Base-by-base conservation (phyloP, 139 green algal species). In the Pseudopediastrum boryanum region DNA sequence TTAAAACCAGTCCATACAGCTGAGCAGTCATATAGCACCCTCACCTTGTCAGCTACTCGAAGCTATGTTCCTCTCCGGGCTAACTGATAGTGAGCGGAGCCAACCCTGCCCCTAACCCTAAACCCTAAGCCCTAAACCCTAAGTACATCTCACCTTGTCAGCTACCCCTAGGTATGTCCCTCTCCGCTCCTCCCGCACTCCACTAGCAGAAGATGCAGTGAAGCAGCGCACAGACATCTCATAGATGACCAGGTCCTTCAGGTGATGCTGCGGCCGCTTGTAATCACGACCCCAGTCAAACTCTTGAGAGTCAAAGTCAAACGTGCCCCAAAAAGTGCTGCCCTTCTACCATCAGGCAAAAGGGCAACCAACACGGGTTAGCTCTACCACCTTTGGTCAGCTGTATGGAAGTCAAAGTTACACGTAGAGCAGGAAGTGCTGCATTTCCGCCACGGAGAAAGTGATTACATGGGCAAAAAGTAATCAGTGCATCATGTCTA, bases 261-360 rank as follows among this genome's bases (percentile, higher is more conserved):
- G 54, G 44, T 72, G 52, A 4, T 73, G 27, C 33, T 73, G 51
- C 46, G 83, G 90, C 23, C 86, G 77, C 21, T 39, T 8, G 77
- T 94, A 90, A 33, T 84, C 86, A 1, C 63, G 16, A 29, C 92
- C 93, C 94, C 94, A 98, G 84, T 98, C 94, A 86, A 96, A 97
- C 0, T 80, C 58, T 3, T 68, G 31, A 2, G 70, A 59, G 38
- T 88, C 83, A 84, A 98, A 95, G 85, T 96, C 93, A 78, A 89
- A 98, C 1, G 93, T 93, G 48, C 94, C 93, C 36, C 88, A 81
- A 79, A 96, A 98, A 25, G 83, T 33, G 80, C 85, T 94, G 51
- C 94, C 94, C 7, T 84, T 69, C 84, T 90, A 71, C 65, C 35
- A n/a, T n/a, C n/a, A n/a, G n/a, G n/a, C n/a, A n/a, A n/a, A n/a